These are phyloP conservation scores for Biscogniauxia sp. DNA, from an alignment of 2,329 filamentous ascomycete species.

Conservation along the genomic window DNA sequence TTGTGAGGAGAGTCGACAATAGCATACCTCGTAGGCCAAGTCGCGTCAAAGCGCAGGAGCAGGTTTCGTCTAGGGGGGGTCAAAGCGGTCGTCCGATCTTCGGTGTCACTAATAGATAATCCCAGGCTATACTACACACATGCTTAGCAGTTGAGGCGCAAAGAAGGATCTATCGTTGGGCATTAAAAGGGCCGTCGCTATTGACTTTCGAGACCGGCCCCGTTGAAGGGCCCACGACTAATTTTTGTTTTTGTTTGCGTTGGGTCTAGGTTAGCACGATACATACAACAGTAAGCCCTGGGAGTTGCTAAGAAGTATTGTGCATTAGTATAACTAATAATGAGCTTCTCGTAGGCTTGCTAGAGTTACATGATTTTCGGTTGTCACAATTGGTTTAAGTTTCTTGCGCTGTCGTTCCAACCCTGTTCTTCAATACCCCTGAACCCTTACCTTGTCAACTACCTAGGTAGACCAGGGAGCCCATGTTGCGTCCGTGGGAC, in stretches of 20 bases:
- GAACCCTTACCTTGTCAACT: too few species aligned
- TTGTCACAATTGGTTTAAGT: background rate
- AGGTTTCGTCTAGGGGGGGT: conserved; percentile 3
- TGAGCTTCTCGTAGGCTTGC: background rate
- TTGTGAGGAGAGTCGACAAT: background rate
- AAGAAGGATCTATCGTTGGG: background rate
- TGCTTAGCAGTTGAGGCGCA: background rate
- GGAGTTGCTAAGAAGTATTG: background rate
- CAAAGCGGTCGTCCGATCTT: conserved; percentile 7
- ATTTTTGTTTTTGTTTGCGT: background rate
- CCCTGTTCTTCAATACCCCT: background rate
- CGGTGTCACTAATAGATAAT: background rate
- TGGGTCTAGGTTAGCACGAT: background rate
- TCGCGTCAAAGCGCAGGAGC: conserved; percentile 4
- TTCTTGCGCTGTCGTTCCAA: background rate
- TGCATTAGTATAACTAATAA: background rate
- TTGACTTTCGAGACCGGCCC: background rate
- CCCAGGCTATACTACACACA: background rate
- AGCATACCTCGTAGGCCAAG: background rate
- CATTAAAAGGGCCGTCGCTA: background rate
- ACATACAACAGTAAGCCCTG: background rate
- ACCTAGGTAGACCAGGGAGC: background rate
- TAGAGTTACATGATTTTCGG: background rate
- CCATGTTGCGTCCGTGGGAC: background rate
- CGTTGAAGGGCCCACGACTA: background rate